These are phyloP conservation scores for Marchantia paleacea DNA, from an alignment of 225 moss, liverwort and hornwort genomes.

Conservation along the genomic window DNA sequence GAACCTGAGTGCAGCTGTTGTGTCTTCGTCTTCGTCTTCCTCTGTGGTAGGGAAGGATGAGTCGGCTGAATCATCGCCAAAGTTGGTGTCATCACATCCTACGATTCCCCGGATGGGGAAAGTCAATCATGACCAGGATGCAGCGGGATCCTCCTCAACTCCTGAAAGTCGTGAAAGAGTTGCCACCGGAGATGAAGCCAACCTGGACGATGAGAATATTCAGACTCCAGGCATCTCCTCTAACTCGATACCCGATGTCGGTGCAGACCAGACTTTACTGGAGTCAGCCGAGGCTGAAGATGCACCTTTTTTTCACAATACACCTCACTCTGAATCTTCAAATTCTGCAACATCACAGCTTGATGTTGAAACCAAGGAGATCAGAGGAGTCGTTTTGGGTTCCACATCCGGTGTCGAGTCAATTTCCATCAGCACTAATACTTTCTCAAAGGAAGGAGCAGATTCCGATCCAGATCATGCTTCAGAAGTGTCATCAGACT, in stretches of 20 bases:
- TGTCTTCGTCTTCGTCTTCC: neutral
- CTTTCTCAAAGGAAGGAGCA: neutral
- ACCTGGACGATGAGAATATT: constrained; percentile 14
- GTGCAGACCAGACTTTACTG: constrained; percentile 7
- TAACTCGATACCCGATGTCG: neutral
- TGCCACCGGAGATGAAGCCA: neutral
- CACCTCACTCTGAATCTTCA: constrained; percentile 15
- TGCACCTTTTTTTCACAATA: neutral
- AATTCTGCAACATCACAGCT: neutral
- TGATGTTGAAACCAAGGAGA: neutral
- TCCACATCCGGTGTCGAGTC: neutral
- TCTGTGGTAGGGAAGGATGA: neutral
- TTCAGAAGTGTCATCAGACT: neutral
- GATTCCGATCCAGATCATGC: neutral
- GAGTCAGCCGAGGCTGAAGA: constrained; percentile 1
- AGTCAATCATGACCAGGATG: constrained; percentile 8
- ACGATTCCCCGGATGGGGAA: neutral
- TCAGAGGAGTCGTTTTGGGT: neutral
- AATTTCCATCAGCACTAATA: neutral
- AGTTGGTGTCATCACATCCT: neutral
- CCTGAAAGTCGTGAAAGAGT: neutral
- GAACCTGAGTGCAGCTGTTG: neutral
- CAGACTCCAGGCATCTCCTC: neutral
- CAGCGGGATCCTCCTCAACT: neutral
- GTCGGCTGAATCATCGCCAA: neutral